Evolutionary conservation across 306 rosid species (phyloP).

Genomic region (Parietaria judaica): DNA sequence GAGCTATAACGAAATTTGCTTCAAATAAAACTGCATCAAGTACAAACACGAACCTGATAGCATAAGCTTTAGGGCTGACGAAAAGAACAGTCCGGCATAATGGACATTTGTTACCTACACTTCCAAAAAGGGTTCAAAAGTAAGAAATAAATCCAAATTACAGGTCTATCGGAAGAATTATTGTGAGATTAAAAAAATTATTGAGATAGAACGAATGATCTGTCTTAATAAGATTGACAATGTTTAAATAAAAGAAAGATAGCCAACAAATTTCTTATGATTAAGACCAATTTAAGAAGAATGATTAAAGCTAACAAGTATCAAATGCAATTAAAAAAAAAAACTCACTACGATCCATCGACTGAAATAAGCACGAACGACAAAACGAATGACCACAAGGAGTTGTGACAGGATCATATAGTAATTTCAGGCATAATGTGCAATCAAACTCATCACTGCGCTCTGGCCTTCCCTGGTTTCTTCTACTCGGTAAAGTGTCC

Average conservation of each 20-base stretch:
- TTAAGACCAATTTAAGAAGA: not conserved
- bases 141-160: conserved; percentile 12
- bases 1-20: not conserved
- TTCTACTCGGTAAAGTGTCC: conserved; percentile 29
- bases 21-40: not conserved
- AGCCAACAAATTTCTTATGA: not conserved
- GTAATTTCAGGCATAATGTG: conserved; percentile 79
- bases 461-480: conserved; percentile 49
- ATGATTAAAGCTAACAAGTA: not conserved
- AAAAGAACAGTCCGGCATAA: conserved; percentile 95
- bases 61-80: conserved; percentile 76
- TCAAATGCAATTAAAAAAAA: conserved; percentile 19
- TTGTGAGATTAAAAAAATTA: too few relatives aligned
- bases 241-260: too few relatives aligned
- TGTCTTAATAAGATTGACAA: too few relatives aligned
- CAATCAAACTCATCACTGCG: conserved; percentile 86
- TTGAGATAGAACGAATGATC: too few relatives aligned
- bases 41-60: conserved; percentile 54
- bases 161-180: conserved; percentile 1
- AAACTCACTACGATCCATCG: conserved; percentile 84
- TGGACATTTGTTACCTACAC: conserved; percentile 95
- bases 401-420: conserved; percentile 84
- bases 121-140: conserved; percentile 26
- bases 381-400: conserved; percentile 99
- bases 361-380: conserved; percentile 82